A percentile compares a stretch with the other conserved stretches of the same genome.
Evolutionary conservation across 2,329 filamentous ascomycete genomes (phyloP).

Genomic region (Fusarium camptoceras): DNA sequence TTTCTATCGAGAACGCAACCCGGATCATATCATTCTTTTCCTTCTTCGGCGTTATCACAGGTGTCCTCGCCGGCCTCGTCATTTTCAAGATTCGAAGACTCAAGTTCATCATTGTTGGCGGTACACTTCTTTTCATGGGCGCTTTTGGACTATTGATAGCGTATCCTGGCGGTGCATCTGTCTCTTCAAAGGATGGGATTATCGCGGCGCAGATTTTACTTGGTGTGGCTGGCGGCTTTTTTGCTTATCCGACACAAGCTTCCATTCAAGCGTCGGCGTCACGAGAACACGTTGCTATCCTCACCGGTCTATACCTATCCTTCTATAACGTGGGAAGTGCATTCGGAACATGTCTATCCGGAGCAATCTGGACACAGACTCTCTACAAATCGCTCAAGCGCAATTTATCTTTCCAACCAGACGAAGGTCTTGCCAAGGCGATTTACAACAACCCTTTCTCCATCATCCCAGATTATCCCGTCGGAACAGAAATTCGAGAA

Average conservation of each 20-base stretch:
- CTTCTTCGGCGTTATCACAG: constrained; percentile 65
- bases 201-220: constrained; percentile 67
- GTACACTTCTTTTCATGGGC: constrained; percentile 66
- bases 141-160: constrained; percentile 68
- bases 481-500: constrained; percentile 58
- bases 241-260: constrained; percentile 58
- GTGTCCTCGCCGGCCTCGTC: constrained; percentile 63
- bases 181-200: constrained; percentile 60
- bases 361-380: constrained; percentile 58
- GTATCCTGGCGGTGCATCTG: constrained; percentile 62
- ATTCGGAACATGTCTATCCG: constrained; percentile 55
- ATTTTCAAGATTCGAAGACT: constrained; percentile 64
- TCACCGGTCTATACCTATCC: constrained; percentile 55
- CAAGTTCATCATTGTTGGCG: constrained; percentile 68
- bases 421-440: constrained; percentile 50
- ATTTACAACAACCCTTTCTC: constrained; percentile 55
- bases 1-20: constrained; percentile 65
- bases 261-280: constrained; percentile 55
- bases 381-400: constrained; percentile 50
- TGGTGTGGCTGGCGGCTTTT: constrained; percentile 69
- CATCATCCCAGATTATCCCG: constrained; percentile 50
- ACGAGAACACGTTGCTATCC: constrained; percentile 54
- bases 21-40: constrained; percentile 68
- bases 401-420: constrained; percentile 51
- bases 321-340: constrained; percentile 58